phyloP scores from a whole-genome alignment of 495 filamentous ascomycete species.

The Penicillium verhagenii region DNA sequence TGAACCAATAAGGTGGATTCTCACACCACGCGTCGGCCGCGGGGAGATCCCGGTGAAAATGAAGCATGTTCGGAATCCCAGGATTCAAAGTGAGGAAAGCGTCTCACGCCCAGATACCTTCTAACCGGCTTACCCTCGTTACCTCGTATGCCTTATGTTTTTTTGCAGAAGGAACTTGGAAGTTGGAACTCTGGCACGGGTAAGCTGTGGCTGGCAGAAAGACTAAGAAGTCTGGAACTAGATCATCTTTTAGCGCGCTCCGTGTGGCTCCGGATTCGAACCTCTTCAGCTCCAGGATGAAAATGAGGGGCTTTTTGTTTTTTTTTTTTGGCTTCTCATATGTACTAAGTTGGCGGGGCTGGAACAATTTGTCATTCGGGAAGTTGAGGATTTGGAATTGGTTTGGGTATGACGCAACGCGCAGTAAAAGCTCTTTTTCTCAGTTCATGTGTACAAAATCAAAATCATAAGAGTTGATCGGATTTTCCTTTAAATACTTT shows the following conservation, averaged over 20 bases:
- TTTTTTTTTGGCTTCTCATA: too few relatives aligned
- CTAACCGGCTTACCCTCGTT: neutral
- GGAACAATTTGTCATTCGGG: slow-evolving; percentile 21
- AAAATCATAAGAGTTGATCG: neutral
- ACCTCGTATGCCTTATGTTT: too few relatives aligned
- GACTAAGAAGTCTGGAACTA: too few relatives aligned
- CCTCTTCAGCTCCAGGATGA: too few relatives aligned
- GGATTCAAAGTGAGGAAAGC: too few relatives aligned
- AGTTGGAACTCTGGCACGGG: neutral
- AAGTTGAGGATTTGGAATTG: slow-evolving; percentile 16
- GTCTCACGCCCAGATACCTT: too few relatives aligned
- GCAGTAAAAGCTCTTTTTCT: neutral
- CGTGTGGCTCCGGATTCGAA: too few relatives aligned
- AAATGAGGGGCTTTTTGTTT: neutral
- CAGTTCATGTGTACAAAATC: neutral
- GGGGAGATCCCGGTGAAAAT: neutral
- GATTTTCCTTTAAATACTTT: slow-evolving; percentile 30
- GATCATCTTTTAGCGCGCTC: too few relatives aligned
- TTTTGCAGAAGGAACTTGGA: too few relatives aligned
- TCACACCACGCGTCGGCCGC: neutral
- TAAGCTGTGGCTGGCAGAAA: neutral
- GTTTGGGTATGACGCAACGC: slow-evolving; percentile 10
- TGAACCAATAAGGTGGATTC: neutral
- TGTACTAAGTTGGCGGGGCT: neutral
- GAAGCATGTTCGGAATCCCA: too few relatives aligned